A percentile compares a stretch with the other conserved stretches of the same genome.
phyloP scores from a whole-genome alignment of 1,284 basidiomycete species.

The Melampsora larici-populina region DNA sequence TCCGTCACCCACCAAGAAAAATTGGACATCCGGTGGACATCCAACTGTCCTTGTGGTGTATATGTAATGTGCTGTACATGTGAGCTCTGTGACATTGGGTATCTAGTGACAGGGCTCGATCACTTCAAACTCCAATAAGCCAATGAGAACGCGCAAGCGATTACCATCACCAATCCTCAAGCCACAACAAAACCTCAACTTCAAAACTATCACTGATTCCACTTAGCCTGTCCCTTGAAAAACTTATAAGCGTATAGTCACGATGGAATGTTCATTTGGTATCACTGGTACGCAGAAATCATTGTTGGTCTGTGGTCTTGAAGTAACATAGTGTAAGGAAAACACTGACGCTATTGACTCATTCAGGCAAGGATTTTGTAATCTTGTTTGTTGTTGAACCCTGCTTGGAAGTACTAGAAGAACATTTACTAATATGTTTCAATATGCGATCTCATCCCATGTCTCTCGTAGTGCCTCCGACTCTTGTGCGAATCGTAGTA shows the following conservation, averaged over 20 bases:
- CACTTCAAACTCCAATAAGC: too few species aligned
- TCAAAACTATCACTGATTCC: too few species aligned
- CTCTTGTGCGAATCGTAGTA: conserved; percentile 79
- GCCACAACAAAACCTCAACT: too few species aligned
- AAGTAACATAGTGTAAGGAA: background rate
- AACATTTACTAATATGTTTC: background rate
- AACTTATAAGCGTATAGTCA: conserved; percentile 58
- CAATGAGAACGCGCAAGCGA: background rate
- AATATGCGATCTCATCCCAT: background rate
- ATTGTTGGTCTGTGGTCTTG: conserved; percentile 46
- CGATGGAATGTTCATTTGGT: conserved; percentile 62
- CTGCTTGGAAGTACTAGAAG: background rate
- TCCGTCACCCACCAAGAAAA: too few species aligned
- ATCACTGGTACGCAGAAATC: conserved; percentile 54
- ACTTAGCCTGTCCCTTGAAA: too few species aligned
- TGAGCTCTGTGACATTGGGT: too few species aligned
- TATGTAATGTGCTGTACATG: too few species aligned
- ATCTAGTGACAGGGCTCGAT: too few species aligned
- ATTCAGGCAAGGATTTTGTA: conserved; percentile 80
- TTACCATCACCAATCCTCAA: background rate
- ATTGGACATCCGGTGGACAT: too few species aligned
- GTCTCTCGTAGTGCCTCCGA: conserved; percentile 65
- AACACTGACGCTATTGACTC: conserved; percentile 53
- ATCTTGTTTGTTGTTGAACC: conserved; percentile 59
- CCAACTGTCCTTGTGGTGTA: too few species aligned